These are phyloP conservation scores for Auriscalpium vulgare DNA, from an alignment of 768 basidiomycete genomes.

Conservation along the genomic window DNA sequence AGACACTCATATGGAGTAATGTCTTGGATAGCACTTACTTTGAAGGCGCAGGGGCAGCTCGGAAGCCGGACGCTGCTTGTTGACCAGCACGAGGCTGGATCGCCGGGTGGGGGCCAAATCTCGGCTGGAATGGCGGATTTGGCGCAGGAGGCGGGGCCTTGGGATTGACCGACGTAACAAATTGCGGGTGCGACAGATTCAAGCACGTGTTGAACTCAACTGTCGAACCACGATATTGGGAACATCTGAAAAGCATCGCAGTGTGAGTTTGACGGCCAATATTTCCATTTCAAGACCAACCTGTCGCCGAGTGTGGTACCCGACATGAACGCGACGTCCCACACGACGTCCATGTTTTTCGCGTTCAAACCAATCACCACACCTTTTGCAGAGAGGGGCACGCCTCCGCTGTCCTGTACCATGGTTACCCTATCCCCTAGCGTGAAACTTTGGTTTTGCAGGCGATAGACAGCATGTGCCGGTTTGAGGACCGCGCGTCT, in stretches of 20 bases:
- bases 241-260: conserved; percentile 48
- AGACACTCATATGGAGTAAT: not conserved
- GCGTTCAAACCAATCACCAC: conserved; percentile 86
- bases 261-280: not conserved
- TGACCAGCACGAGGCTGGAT: conserved; percentile 50
- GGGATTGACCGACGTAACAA: conserved; percentile 66
- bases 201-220: conserved; percentile 84
- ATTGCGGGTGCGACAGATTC: conserved; percentile 83
- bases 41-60: conserved; percentile 37
- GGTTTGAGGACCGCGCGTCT: conserved; percentile 92
- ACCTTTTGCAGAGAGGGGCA: conserved; percentile 86
- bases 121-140: conserved; percentile 53
- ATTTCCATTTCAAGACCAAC: conserved; percentile 31
- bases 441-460: conserved; percentile 81
- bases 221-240: conserved; percentile 84
- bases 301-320: conserved; percentile 81
- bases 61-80: conserved; percentile 52
- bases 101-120: conserved; percentile 56
- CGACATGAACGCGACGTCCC: conserved; percentile 94
- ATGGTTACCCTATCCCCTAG: conserved; percentile 93
- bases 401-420: conserved; percentile 91
- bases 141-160: conserved; percentile 39
- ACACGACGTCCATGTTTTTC: conserved; percentile 88
- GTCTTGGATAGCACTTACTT: conserved; percentile 22
- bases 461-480: conserved; percentile 76